Base-by-base conservation (phyloP, 1,284 basidiomycete genomes). In the Pterulicium gracile region DNA sequence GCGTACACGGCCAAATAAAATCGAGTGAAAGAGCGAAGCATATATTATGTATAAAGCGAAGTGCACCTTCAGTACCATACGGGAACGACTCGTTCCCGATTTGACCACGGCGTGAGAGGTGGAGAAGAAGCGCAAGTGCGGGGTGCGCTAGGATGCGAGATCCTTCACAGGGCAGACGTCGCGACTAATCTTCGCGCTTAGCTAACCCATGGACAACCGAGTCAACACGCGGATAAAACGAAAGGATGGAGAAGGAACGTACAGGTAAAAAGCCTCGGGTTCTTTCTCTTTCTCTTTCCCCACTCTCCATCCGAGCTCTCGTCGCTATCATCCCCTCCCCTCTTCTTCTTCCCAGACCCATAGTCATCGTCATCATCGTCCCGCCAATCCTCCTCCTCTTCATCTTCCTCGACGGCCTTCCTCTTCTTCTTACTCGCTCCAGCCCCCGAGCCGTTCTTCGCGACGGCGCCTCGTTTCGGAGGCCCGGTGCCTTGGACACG, bases 221-320 rank as follows among this genome's bases (percentile, higher is more conserved):
- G 36, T 15, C 15, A 39, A 10, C 5, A 39, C 19, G n/a, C n/a
- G 19, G 7, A 7, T 7, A 39, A 39, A 39, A 39, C 36, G 27
- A 32, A n/a, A 39, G 36, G 36, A 39, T n/a, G n/a, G n/a, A 39
- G 7, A 39, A 17, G 36, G 5, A 17, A 39, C 36, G 5, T 4
- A 39, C 36, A 39, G 15, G 36, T 13, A 39, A 39, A 15, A 4
- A 39, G 4, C 15, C 36, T 39, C 5, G 36, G 36, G 15, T 10
- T 39, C 36, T 17, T 39, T 18, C 15, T 39, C 15, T 39, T 39
- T 18, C 15, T 39, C 36, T 39, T 39, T 39, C 36, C 36, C 36
- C 36, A 39, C 36, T 39, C 36, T 10, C 36, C 36, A 39, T 39
- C 36, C 5, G 36, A 39, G 36, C 36, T 39, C 36, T 39, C 36